Conservation (phyloP, 2,329 filamentous ascomycete species). For the Alternaria incomplexa region DNA sequence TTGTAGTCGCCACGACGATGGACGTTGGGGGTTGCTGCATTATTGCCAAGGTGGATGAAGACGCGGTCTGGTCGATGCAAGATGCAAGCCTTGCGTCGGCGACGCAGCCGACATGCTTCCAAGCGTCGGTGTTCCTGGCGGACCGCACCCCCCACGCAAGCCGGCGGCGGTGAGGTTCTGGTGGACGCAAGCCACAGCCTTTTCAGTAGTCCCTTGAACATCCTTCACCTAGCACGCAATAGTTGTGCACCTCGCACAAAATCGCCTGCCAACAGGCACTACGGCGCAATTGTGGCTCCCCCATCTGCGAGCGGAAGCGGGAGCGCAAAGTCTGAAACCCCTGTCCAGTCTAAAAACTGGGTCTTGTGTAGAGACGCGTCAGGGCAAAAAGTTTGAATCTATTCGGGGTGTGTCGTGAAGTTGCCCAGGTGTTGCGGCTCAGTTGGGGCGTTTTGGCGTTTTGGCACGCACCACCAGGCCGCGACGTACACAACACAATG, state of each 20-base stretch:
- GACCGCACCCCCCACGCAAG: not conserved
- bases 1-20: constrained; percentile 4
- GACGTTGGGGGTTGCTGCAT: not conserved
- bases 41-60: not conserved
- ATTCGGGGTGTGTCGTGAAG: not conserved
- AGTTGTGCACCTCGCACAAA: constrained; percentile 12
- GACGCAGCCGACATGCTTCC: constrained; percentile 2
- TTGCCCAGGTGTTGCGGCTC: constrained; percentile 8
- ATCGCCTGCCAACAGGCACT: constrained; percentile 10
- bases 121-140: constrained; percentile 4
- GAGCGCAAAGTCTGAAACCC: constrained; percentile 13
- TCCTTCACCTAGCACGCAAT: constrained; percentile 1
- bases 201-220: not conserved
- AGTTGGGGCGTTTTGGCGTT: constrained; percentile 1
- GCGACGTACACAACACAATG: constrained; percentile 15
- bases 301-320: constrained; percentile 4
- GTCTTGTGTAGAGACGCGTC: constrained; percentile 10
- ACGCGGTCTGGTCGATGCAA: constrained; percentile 7
- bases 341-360: constrained; percentile 15
- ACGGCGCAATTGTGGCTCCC: constrained; percentile 13
- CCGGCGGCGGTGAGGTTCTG: constrained; percentile 1
- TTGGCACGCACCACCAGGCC: constrained; percentile 11
- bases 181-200: constrained; percentile 1
- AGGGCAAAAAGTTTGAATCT: constrained; percentile 8
- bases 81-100: constrained; percentile 1